Base-by-base conservation (phyloP, 164 flowering plant genomes). In the Cinnamomum chago region DNA sequence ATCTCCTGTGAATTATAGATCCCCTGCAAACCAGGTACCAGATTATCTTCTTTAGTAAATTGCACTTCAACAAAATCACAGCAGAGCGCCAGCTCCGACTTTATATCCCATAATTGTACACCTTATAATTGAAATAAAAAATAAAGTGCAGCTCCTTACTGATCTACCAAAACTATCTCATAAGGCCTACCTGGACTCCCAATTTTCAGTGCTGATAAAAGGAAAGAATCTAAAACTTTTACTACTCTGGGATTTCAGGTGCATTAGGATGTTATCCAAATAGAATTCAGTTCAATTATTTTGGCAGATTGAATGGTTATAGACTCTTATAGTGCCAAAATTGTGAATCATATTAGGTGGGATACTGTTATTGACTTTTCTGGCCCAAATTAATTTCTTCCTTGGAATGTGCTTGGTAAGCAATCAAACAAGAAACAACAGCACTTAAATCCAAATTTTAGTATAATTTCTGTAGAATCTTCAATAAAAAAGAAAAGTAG, bases 1-100 rank as follows among this genome's bases (percentile, higher is more conserved):
- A 88, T 58, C 83, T 88, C 85, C 74, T 86, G 86, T 95, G 99
- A 72, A 93, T 82, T 58, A 85, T 76, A 50, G 88, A 73, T 62
- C 99, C 99, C 87, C 99, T 95, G 88, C 50, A 51, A 78, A 74
- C 23, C 78, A 84, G 10, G 77, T 70, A 67, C 78, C 27, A 70
- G 62, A 75, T 62, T 22, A 72, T 66, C 65, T 18, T 50, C 62
- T 82, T 73, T 65, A 77, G 78, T 65, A 72, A 58, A 67, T 65
- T 67, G 68, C 50, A 70, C 18, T 30, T 52, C 76, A 74, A 64
- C 72, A 12, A 65, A 65, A 75, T 27, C 35, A 30, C 35, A 30
- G 71, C 72, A n/a, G 27, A 73, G 76, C 20, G 28, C 30, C 72
- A 68, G 71, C 5, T 5, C 20, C 62, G 23, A 9, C 14, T 24